Conservation (phyloP, 2,329 filamentous ascomycete genomes). For the Kalmusia sp. region DNA sequence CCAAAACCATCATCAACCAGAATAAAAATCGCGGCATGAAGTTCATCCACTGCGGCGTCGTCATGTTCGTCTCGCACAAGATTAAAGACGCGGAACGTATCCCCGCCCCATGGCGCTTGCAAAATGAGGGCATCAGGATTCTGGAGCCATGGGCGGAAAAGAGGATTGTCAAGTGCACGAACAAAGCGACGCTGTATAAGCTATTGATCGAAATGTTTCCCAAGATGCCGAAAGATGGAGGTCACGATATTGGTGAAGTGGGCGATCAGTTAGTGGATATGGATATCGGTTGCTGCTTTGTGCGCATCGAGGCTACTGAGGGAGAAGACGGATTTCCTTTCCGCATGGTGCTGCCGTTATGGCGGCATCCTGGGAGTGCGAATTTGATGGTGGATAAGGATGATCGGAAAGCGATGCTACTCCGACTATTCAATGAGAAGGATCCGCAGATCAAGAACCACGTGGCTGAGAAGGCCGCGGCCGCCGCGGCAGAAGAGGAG, state of each 20-base stretch:
- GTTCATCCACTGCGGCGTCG: constrained; percentile 95
- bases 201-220: constrained; percentile 97
- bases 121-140: constrained; percentile 91
- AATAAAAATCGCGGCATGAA: constrained; percentile 93
- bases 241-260: constrained; percentile 83
- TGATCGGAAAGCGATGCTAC: constrained; percentile 87
- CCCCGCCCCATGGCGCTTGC: constrained; percentile 90
- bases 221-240: constrained; percentile 77
- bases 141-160: constrained; percentile 89
- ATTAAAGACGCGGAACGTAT: constrained; percentile 98
- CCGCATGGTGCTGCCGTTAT: constrained; percentile 87
- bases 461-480: constrained; percentile 41
- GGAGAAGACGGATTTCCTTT: constrained; percentile 70
- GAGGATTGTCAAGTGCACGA: constrained; percentile 78
- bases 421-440: constrained; percentile 89
- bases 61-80: constrained; percentile 74
- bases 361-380: constrained; percentile 89
- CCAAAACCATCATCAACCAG: constrained; percentile 81
- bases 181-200: constrained; percentile 77
- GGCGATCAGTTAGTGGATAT: constrained; percentile 81
- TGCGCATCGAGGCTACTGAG: constrained; percentile 80
- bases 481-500: constrained; percentile 22
- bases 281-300: constrained; percentile 87
- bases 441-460: constrained; percentile 71
- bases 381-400: constrained; percentile 99